Percentiles rank a stretch among this genome's conserved stretches.
These are phyloP conservation scores for Auriscalpium orientale DNA, from an alignment of 768 basidiomycete genomes.

Conservation along the genomic window DNA sequence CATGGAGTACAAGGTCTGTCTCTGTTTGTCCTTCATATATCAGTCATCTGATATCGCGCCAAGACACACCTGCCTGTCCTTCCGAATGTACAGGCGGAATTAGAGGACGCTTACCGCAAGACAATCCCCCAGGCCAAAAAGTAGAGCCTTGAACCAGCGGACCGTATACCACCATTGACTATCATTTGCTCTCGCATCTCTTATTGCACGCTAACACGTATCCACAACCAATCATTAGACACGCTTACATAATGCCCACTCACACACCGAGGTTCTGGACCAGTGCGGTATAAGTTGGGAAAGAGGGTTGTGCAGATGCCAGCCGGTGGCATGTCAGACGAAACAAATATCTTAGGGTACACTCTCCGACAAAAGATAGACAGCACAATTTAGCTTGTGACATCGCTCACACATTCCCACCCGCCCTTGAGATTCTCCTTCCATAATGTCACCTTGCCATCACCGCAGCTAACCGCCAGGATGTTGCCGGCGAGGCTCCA, in stretches of 20 bases:
- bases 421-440: conserved; percentile 93
- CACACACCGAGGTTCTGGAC: too few relatives aligned
- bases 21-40: not conserved
- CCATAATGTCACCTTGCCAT: conserved; percentile 97
- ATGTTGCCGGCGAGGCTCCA: conserved; percentile 98
- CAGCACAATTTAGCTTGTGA: conserved; percentile 57
- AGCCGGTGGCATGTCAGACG: too few relatives aligned
- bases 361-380: too few relatives aligned
- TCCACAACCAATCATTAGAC: not conserved
- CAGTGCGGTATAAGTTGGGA: too few relatives aligned
- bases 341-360: too few relatives aligned
- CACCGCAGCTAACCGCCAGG: conserved; percentile 92
- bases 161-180: not conserved
- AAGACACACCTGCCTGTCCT: conserved; percentile 79
- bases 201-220: not conserved
- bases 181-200: not conserved
- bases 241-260: not conserved
- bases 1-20: conserved; percentile 70
- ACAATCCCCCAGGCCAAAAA: conserved; percentile 63
- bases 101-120: conserved; percentile 82
- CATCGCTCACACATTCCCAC: conserved; percentile 96
- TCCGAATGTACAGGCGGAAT: conserved; percentile 79
- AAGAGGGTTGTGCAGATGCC: too few relatives aligned
- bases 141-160: conserved; percentile 41
- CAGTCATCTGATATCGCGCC: conserved; percentile 2